Conservation (phyloP, 208 protist genomes). For the Crithidia bombi region DNA sequence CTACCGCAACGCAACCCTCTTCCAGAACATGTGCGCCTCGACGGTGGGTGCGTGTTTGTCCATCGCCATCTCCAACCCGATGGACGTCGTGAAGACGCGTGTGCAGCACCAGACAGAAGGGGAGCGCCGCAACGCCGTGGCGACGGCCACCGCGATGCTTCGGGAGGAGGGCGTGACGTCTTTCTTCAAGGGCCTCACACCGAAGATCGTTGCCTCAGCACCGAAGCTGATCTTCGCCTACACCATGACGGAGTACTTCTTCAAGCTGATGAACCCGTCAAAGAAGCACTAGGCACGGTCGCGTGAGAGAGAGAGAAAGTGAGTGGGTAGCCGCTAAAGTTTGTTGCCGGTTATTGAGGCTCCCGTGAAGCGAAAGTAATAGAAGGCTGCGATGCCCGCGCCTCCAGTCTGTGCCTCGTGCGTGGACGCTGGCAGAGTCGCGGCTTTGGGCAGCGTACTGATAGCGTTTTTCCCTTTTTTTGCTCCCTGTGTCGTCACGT, state of each 20-base stretch:
- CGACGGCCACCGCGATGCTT: slow-evolving; percentile 55
- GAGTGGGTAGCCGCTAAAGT: background rate
- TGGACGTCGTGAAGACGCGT: slow-evolving; percentile 95
- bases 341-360: too few relatives aligned
- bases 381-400: too few relatives aligned
- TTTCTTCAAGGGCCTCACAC: slow-evolving; percentile 91
- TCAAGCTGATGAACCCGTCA: slow-evolving; percentile 60
- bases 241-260: slow-evolving; percentile 86
- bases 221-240: slow-evolving; percentile 90
- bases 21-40: slow-evolving; percentile 89
- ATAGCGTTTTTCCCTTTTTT: too few relatives aligned
- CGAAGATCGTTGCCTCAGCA: slow-evolving; percentile 83
- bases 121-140: slow-evolving; percentile 49
- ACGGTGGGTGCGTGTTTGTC: slow-evolving; percentile 80
- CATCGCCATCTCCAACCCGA: slow-evolving; percentile 90
- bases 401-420: too few relatives aligned
- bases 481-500: too few relatives aligned
- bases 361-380: too few relatives aligned
- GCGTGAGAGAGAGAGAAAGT: background rate
- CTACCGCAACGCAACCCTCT: slow-evolving; percentile 73
- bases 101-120: slow-evolving; percentile 80
- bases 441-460: too few relatives aligned
- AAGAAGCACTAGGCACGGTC: slow-evolving; percentile 11
- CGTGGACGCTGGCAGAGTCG: too few relatives aligned
- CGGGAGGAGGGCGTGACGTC: slow-evolving; percentile 78